These are phyloP conservation scores for Geosmithia flava DNA, from an alignment of 2,329 filamentous ascomycete genomes.

Conservation along the genomic window DNA sequence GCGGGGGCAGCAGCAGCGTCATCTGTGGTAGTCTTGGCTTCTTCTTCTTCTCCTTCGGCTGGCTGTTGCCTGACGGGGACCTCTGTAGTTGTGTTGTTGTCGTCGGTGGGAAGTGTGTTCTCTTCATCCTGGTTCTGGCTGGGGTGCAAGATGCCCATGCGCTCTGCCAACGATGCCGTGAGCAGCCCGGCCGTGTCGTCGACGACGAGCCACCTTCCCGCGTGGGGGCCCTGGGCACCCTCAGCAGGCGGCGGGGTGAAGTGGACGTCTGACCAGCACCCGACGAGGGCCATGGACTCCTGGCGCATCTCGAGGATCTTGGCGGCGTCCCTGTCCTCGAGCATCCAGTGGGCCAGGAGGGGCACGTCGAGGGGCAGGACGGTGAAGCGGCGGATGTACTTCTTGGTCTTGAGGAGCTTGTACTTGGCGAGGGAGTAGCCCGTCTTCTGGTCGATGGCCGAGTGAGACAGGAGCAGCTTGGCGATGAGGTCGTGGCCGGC, in stretches of 20 bases:
- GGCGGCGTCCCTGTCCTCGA: slow-evolving; percentile 66
- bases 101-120: neutral
- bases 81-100: neutral
- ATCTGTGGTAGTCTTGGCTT: neutral
- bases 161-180: slow-evolving; percentile 73
- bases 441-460: slow-evolving; percentile 87
- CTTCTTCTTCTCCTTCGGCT: slow-evolving; percentile 2
- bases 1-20: neutral
- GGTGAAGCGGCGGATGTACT: slow-evolving; percentile 82
- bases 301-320: slow-evolving; percentile 80
- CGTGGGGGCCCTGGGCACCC: slow-evolving; percentile 12
- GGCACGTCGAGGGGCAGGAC: slow-evolving; percentile 73
- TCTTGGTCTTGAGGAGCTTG: slow-evolving; percentile 84
- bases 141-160: slow-evolving; percentile 66
- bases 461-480: slow-evolving; percentile 84
- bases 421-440: slow-evolving; percentile 91
- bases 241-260: slow-evolving; percentile 27
- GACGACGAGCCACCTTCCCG: slow-evolving; percentile 61
- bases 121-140: slow-evolving; percentile 5
- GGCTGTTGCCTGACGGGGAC: neutral
- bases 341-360: slow-evolving; percentile 61
- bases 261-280: slow-evolving; percentile 85
- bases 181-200: slow-evolving; percentile 80
- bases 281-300: slow-evolving; percentile 69
- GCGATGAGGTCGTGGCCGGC: slow-evolving; percentile 83